phyloP scores from a whole-genome alignment of 805 yeast species.

The Schwanniomyces pseudopolymorphus region DNA sequence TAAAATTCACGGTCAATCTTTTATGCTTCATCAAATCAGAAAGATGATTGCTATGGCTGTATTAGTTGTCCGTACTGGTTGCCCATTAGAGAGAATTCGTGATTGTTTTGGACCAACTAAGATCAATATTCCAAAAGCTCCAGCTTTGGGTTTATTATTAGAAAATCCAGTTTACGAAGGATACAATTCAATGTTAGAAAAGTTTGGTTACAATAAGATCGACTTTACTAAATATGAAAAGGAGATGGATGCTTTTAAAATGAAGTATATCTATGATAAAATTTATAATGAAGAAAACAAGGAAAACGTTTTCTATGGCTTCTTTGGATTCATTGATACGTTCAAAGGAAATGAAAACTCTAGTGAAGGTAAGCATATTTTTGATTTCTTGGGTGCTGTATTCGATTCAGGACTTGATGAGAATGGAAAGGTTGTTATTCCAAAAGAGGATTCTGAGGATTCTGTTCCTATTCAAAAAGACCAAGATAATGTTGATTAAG shows the following conservation, averaged over 20 bases:
- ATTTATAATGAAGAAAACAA: conserved; percentile 86
- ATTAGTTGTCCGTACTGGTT: conserved; percentile 79
- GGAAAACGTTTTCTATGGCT: conserved; percentile 87
- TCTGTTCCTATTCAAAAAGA: conserved; percentile 7
- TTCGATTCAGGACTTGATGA: conserved; percentile 18
- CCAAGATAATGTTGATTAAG: conserved; percentile 17
- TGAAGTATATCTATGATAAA: conserved; percentile 85
- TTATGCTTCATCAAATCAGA: conserved; percentile 97
- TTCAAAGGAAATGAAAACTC: conserved; percentile 46
- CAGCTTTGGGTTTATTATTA: conserved; percentile 86
- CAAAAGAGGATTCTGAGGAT: conserved; percentile 8
- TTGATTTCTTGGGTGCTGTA: conserved; percentile 55
- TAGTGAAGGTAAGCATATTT: conserved; percentile 56
- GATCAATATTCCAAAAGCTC: conserved; percentile 94
- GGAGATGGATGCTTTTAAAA: conserved; percentile 83
- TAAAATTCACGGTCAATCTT: conserved; percentile 96
- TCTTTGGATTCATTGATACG: conserved; percentile 86
- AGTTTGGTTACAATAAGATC: conserved; percentile 75
- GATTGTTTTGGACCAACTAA: conserved; percentile 75
- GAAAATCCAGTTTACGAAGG: conserved; percentile 92
- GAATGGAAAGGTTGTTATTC: conserved; percentile 4
- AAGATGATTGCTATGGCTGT: conserved; percentile 97
- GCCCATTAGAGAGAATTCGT: conserved; percentile 71
- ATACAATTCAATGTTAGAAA: conserved; percentile 67
- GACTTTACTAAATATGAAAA: conserved; percentile 63